Percentiles rank a stretch among this genome's conserved stretches.
These are phyloP conservation scores for Hanseniaspora clermontiae DNA, from an alignment of 805 yeast genomes.

Conservation along the genomic window DNA sequence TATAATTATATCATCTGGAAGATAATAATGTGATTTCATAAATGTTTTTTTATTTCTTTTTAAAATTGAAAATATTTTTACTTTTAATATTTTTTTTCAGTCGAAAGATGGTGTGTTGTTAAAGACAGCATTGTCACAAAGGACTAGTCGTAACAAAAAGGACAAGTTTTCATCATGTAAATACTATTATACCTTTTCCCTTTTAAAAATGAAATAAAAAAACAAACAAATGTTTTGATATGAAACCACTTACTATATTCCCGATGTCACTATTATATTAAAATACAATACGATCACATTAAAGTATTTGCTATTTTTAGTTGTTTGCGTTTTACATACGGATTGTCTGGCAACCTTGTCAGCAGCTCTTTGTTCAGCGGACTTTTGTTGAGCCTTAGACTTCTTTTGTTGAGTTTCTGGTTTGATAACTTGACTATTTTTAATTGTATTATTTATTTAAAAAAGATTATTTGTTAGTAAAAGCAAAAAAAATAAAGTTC, in stretches of 20 bases:
- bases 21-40: constrained; percentile 14
- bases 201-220: constrained; percentile 12
- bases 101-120: constrained; percentile 68
- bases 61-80: background rate
- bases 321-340: constrained; percentile 42
- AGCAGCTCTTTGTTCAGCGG: constrained; percentile 66
- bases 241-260: background rate
- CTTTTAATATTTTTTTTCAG: constrained; percentile 28
- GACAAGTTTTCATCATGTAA: constrained; percentile 36
- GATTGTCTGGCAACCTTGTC: constrained; percentile 65
- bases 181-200: background rate
- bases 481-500: background rate
- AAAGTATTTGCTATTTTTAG: background rate
- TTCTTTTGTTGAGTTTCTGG: constrained; percentile 84
- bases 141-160: constrained; percentile 47
- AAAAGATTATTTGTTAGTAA: constrained; percentile 1
- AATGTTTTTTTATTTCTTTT: background rate
- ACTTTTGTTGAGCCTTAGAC: constrained; percentile 65
- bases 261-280: background rate
- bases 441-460: background rate
- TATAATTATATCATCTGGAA: background rate
- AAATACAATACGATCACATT: too few relatives aligned
- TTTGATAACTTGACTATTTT: constrained; percentile 32
- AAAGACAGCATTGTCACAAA: constrained; percentile 52
- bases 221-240: background rate